These are phyloP conservation scores for Colletotrichum sp. DNA, from an alignment of 2,329 filamentous ascomycete genomes.

Conservation along the genomic window DNA sequence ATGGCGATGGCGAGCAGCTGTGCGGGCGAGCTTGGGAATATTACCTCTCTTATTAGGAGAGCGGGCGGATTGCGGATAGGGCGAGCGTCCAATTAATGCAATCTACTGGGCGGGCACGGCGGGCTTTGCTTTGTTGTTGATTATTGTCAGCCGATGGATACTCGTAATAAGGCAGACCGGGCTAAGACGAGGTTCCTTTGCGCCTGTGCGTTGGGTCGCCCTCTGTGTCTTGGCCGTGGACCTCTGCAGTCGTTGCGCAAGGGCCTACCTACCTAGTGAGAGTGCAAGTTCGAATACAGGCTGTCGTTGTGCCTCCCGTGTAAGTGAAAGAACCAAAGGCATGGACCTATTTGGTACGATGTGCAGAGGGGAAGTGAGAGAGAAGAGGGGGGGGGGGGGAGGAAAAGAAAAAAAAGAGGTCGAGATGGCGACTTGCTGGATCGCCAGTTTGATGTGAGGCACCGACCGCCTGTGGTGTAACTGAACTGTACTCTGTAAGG, in stretches of 20 bases:
- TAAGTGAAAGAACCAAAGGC: neutral
- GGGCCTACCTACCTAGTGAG: neutral
- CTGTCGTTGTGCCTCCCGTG: neutral
- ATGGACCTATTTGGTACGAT: neutral
- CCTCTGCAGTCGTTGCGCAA: neutral
- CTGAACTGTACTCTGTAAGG: neutral
- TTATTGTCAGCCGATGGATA: neutral
- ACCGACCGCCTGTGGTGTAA: neutral
- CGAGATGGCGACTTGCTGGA: neutral
- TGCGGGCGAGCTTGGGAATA: neutral
- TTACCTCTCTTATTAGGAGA: conserved; percentile 2
- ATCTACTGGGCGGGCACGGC: neutral
- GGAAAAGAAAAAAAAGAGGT: neutral
- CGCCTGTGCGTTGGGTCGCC: conserved; percentile 2
- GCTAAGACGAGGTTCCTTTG: neutral
- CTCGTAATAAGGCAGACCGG: neutral
- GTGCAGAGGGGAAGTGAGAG: neutral
- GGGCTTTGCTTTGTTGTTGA: conserved; percentile 8
- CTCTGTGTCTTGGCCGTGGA: neutral
- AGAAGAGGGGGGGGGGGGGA: too few species aligned
- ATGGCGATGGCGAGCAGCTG: neutral
- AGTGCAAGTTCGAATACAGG: neutral
- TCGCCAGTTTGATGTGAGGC: neutral
- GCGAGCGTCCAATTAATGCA: conserved; percentile 6
- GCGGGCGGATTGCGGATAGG: neutral